Conservation (phyloP, 2,329 filamentous ascomycete genomes). For the Phoma herbarum region DNA sequence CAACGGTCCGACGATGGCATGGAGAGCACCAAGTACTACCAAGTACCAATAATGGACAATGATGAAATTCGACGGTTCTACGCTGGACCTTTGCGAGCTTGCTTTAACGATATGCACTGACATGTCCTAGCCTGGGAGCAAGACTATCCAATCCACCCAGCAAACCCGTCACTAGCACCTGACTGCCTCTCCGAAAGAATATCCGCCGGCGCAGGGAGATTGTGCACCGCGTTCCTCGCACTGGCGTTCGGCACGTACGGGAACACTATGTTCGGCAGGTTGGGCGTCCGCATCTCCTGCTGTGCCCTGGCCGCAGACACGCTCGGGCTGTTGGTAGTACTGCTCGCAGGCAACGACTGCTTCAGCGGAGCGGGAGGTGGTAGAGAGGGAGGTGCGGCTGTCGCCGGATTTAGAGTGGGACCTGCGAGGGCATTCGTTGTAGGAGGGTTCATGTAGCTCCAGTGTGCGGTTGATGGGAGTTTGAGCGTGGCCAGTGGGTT, state of each 20-base stretch:
- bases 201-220: constrained; percentile 46
- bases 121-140: no score
- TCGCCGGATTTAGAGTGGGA: no score
- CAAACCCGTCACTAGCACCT: constrained; percentile 18
- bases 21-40: no score
- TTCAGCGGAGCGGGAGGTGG: constrained; percentile 7
- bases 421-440: background rate
- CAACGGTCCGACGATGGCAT: no score
- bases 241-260: constrained; percentile 42
- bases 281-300: constrained; percentile 34
- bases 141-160: constrained; percentile 21
- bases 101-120: no score
- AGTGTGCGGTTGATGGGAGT: constrained; percentile 23
- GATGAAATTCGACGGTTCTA: no score
- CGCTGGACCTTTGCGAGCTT: no score
- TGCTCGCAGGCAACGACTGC: background rate
- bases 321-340: no score
- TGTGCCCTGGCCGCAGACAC: background rate
- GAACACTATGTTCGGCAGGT: constrained; percentile 44
- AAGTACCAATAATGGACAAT: no score
- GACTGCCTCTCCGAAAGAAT: constrained; percentile 35
- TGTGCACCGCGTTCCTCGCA: constrained; percentile 38
- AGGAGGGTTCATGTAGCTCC: constrained; percentile 14
- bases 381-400: constrained; percentile 3
- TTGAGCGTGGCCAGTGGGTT: constrained; percentile 44